Base-by-base conservation (phyloP, 2,329 filamentous ascomycete species). In the Stachybotrys chlorohalonatus region DNA sequence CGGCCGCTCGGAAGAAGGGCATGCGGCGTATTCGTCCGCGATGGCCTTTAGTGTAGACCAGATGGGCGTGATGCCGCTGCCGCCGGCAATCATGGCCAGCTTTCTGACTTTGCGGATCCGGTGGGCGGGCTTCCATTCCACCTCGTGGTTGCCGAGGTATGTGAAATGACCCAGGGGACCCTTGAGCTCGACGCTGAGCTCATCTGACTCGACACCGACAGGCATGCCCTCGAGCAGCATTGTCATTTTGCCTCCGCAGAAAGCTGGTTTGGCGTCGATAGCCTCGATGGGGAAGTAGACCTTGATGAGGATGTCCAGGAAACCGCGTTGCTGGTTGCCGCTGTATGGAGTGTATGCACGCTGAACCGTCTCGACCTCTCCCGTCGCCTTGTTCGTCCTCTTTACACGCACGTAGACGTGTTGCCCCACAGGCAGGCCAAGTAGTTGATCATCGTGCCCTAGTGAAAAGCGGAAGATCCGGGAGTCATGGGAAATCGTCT, bases 11-110 rank as follows among this genome's bases (percentile, higher is more conserved):
- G 49, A 52, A 52, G 62, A 17, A 11, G 49, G 49, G 24, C 16
- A 50, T 5, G 15, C 24, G 24, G 24, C 24, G 49, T 50, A 50
- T 11, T 56, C 55, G 11, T 53, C 17, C 46, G 54, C 57, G 15
- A 95, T 81, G 0, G 89, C 86, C 7, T 89, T 77, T 53, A 95
- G 74, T 3, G 95, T 88, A 64, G 94, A 89, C 66, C 86, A 94
- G 59, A 96, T 89, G 0, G 92, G 92, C n/a, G 92, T 96, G 64
- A 96, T 87, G 1, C 92, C 92, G n/a, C 83, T 89, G 6, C 92
- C 92, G 13, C 81, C 92, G 62, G 89, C 94, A 36, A 96, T 84
- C 90, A 96, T 95, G 65, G 88, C 76, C 68, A 96, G 90, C 11
- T 79, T 80, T 53, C 78, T 80, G 1, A 95, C 80, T 0, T 62